Conservation (phyloP, 257 asterid genomes). For the Solanum acaule region DNA sequence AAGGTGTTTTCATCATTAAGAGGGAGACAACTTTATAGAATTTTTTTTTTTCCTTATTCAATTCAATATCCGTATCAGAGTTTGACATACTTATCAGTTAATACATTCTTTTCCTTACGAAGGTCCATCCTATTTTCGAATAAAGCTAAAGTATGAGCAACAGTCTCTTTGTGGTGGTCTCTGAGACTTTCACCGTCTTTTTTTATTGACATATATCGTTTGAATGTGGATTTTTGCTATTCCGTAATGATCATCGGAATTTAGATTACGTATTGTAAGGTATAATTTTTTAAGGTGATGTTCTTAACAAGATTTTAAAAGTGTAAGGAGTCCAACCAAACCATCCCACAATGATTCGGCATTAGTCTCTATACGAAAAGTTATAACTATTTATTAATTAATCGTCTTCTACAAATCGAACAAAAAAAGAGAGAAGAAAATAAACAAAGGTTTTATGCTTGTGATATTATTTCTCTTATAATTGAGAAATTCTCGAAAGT, state of each 20-base stretch:
- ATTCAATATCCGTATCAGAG: accelerated
- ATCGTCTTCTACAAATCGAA: background rate
- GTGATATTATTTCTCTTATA: too few relatives aligned
- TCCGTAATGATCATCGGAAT: background rate
- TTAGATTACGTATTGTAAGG: background rate
- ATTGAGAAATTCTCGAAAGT: too few relatives aligned
- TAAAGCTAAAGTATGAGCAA: background rate
- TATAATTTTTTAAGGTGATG: background rate
- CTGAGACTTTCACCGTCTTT: too few relatives aligned
- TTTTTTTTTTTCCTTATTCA: accelerated
- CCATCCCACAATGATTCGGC: background rate
- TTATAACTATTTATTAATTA: background rate
- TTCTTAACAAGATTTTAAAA: background rate
- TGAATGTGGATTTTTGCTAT: background rate
- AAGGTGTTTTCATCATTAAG: background rate
- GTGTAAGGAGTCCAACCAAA: background rate
- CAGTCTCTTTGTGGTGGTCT: background rate
- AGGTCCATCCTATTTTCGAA: background rate
- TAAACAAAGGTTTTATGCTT: too few relatives aligned
- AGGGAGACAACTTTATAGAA: background rate
- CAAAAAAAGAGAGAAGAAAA: too few relatives aligned
- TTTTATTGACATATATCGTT: too few relatives aligned
- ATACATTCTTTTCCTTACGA: too few relatives aligned
- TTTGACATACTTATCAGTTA: accelerated
- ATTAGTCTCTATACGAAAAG: background rate